Conservation (phyloP, 495 filamentous ascomycete genomes). For the Penicillium goetzii region DNA sequence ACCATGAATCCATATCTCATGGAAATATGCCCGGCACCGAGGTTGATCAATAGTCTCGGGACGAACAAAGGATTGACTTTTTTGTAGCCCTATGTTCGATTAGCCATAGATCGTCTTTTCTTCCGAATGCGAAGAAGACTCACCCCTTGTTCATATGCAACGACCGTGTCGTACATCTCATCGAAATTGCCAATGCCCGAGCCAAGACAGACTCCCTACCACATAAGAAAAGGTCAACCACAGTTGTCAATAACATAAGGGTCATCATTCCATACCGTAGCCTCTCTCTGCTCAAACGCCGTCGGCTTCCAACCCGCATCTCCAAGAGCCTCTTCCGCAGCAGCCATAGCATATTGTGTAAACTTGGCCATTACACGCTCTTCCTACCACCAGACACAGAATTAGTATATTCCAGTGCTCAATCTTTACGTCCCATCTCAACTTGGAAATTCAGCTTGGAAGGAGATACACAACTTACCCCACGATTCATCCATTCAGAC, state of each 20-base stretch:
- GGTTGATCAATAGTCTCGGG: conserved; percentile 88
- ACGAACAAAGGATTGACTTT: conserved; percentile 94
- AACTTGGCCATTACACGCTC: conserved; percentile 89
- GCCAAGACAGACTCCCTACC: conserved; percentile 83
- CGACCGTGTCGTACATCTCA: conserved; percentile 80
- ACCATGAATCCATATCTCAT: conserved; percentile 88
- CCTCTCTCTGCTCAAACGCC: conserved; percentile 63
- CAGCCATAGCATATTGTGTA: conserved; percentile 87
- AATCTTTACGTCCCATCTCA: background rate
- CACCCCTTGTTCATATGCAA: conserved; percentile 75
- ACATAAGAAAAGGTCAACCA: background rate
- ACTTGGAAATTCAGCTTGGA: background rate
- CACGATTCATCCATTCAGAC: conserved; percentile 72
- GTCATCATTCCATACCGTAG: conserved; percentile 58
- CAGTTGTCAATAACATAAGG: background rate
- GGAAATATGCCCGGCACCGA: conserved; percentile 91
- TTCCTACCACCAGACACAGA: conserved; percentile 49
- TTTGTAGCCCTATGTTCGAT: conserved; percentile 69
- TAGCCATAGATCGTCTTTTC: background rate
- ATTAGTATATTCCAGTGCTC: conserved; percentile 2
- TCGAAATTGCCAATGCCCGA: conserved; percentile 95
- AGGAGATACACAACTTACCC: conserved; percentile 41
- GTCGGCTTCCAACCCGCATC: conserved; percentile 81
- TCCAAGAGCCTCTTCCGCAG: conserved; percentile 80
- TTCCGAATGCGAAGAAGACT: conserved; percentile 28